phyloP scores from a whole-genome alignment of 139 green algal genomes.

The Coccomyxa sp. region DNA sequence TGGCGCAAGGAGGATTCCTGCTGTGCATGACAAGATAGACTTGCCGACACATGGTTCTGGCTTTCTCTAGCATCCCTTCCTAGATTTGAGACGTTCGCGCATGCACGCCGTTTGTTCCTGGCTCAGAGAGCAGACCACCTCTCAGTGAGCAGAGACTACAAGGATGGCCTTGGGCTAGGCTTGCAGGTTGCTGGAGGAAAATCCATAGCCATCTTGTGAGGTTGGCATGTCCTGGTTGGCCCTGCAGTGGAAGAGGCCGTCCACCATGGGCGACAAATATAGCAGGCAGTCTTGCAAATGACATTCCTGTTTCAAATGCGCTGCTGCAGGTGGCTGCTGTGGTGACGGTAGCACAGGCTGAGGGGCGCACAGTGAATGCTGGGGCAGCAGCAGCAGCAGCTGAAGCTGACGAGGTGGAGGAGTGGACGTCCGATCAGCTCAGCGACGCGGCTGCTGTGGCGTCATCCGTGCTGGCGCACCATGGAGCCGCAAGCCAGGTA shows the following conservation, averaged over 20 bases:
- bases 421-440: conserved; percentile 15
- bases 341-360: background rate
- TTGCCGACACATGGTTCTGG: too few species aligned
- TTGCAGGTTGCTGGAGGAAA: background rate
- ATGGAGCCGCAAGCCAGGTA: conserved; percentile 3
- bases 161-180: conserved; percentile 26
- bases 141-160: conserved; percentile 42
- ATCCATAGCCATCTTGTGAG: background rate
- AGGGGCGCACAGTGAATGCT: conserved; percentile 5
- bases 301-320: too few species aligned
- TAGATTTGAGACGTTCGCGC: too few species aligned
- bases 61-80: too few species aligned
- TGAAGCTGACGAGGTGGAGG: background rate
- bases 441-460: conserved; percentile 25
- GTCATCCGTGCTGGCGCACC: conserved; percentile 25
- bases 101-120: too few species aligned
- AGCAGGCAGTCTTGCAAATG: too few species aligned
- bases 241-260: background rate
- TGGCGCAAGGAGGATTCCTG: too few species aligned
- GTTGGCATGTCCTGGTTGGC: background rate
- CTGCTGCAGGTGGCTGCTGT: conserved; percentile 2
- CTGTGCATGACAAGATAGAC: too few species aligned
- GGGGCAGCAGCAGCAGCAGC: background rate
- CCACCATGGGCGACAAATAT: background rate
- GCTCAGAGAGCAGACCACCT: conserved; percentile 20